Base-by-base conservation (phyloP, 176 grass and related monocot species). In the Microstegium vimineum region DNA sequence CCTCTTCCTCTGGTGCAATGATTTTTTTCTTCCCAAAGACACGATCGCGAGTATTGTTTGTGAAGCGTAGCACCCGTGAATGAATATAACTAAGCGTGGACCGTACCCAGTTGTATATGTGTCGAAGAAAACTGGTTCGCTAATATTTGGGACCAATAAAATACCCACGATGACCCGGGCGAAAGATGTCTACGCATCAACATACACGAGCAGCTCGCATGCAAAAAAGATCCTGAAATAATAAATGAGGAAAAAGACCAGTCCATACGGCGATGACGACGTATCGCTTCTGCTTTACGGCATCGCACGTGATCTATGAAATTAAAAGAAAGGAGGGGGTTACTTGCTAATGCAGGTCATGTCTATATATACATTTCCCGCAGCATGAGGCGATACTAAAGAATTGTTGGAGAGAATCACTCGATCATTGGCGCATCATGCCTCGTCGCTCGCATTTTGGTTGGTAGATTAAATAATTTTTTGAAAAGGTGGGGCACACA, bases 391-490 rank as follows among this genome's bases (percentile, higher is more conserved):
- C 40, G 2, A 6, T 4, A 7, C 47, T 18, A 51, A 51, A 51
- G 47, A 51, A 51, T 51, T 18, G 47, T 20, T 51, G 47, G 47
- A 51, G 47, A 51, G 5, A 51, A 20, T 4, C 37, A 33, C 46
- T 62, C 63, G 32, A 69, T 69, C 75, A 40, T 72, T 73, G 75
- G 54, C 75, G 14, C 34, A 64, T 78, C 25, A 78, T 78, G 37
- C 62, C 10, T 37, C 41, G 1, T 51, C 14, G 35, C 11, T 23
- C 30, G 46, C 26, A 76, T 43, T 62, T 62, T 63, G n/a, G 38
- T 72, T 72, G 75, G 66, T 72, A 16, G 66, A 61, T 37, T 71
- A 8, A 61, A 69, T n/a, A n/a, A n/a, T 33, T 33, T 47, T 47
- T 18, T 18, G 18, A 49, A 69, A 78, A 20, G 13, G 0, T 14